Evolutionary conservation across 345 rosid genomes (phyloP), one percentile per base, ranked within the genome.

Genomic region (Murraya paniculata): DNA sequence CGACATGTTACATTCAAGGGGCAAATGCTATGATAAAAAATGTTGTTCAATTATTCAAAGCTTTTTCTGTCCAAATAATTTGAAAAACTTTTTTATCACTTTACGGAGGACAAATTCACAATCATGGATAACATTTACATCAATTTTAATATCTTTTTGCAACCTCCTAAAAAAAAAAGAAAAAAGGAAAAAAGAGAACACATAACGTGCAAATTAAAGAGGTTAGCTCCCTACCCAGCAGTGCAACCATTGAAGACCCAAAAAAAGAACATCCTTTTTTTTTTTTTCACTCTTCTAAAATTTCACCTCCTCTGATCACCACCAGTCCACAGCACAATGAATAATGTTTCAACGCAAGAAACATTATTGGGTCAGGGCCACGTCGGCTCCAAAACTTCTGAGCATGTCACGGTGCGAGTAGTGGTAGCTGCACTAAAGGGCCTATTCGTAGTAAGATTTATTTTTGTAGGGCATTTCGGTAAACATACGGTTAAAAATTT

Each of bases 131-230:
- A 22, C 33, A 53, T 22, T 25, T 28, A 22, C n/a, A 62, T 21
- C 48, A 45, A 24, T 36, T 13, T 33, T n/a, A 14, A 14, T 59
- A 61, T 38, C 19, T 39, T 24, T 73, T 25, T 36, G 65, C 55
- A 59, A 27, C 57, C 25, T 45, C 11, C n/a, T 61, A 58, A 58
- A 33, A 35, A 33, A 21, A 30, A 31, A 2, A 2, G 31, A 66
- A 66, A 24, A 9, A 1, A 14, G 36, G 6, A 39, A 41, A 13
- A 39, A 11, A 30, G 60, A 61, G 7, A 21, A 64, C 71, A 50
- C 71, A 53, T 7, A 75, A 64, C 50, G n/a, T 75, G 31, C 71
- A 64, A 0, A 75, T 64, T 64, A 53, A 75, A 65, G 62, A 75
- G 35, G 72, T n/a, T 10, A 65, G 35, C 77, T 61, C 58, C 57